Conservation (phyloP, 176 grass and related monocot genomes). For the Aegilops sharonensis region DNA sequence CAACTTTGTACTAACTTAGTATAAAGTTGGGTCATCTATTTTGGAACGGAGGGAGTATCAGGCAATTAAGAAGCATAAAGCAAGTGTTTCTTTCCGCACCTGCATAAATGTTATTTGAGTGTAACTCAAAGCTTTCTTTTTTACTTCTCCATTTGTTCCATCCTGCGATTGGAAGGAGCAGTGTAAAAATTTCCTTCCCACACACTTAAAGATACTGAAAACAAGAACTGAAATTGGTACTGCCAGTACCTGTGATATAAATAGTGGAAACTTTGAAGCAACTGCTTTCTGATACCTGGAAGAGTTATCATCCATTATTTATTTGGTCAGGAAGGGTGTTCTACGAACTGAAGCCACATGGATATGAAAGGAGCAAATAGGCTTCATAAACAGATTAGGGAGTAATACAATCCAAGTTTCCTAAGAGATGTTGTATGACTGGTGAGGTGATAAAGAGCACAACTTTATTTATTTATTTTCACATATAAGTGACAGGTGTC, state of each 20-base stretch:
- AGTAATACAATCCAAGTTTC: background rate
- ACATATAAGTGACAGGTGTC: no score
- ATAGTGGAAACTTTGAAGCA: slow-evolving; percentile 92
- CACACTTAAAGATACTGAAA: slow-evolving; percentile 25
- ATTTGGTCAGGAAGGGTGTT: slow-evolving; percentile 9
- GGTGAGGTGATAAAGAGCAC: no score
- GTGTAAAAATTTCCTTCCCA: background rate
- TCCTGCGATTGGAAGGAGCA: slow-evolving; percentile 61
- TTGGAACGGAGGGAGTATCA: no score
- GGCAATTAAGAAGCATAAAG: slow-evolving; percentile 26
- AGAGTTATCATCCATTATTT: slow-evolving; percentile 15
- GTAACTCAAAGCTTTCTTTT: slow-evolving; percentile 93
- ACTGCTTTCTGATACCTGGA: slow-evolving; percentile 79
- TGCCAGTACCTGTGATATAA: slow-evolving; percentile 85
- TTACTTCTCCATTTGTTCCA: slow-evolving; percentile 92
- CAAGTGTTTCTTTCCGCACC: slow-evolving; percentile 41
- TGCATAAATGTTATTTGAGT: slow-evolving; percentile 83
- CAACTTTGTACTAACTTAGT: no score
- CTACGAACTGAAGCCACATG: background rate
- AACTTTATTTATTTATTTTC: no score
- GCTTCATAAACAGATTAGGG: no score
- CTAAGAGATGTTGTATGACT: background rate
- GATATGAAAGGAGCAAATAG: background rate
- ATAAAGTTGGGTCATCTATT: no score
- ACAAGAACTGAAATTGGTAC: slow-evolving; percentile 14